Percentiles rank a stretch among this genome's conserved stretches.
These are phyloP conservation scores for Psilocybe mexicana DNA, from an alignment of 1,284 basidiomycete species.

Conservation along the genomic window DNA sequence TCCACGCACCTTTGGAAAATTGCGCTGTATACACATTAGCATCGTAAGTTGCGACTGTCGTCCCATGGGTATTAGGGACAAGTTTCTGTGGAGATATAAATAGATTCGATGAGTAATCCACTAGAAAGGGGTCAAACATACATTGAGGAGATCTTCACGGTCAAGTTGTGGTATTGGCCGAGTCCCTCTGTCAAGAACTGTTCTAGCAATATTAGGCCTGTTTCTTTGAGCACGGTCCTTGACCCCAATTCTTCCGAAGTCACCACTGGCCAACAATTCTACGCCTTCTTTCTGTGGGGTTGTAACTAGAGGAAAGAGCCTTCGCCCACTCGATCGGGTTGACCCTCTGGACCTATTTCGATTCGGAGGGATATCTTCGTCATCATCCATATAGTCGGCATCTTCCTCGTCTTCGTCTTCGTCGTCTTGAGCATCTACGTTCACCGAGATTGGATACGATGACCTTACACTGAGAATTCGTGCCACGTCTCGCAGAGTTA, in stretches of 20 bases:
- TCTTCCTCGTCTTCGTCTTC: slow-evolving; percentile 40
- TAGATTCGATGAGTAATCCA: slow-evolving; percentile 6
- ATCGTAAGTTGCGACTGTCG: slow-evolving; percentile 81
- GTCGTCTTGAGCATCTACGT: slow-evolving; percentile 38
- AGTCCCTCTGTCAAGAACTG: slow-evolving; percentile 44
- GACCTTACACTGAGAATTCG: slow-evolving; percentile 26
- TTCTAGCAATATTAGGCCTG: slow-evolving; percentile 47
- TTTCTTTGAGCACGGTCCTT: slow-evolving; percentile 43
- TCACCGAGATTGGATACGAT: slow-evolving; percentile 13
- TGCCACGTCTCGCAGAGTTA: slow-evolving; percentile 31
- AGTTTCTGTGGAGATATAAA: slow-evolving; percentile 49
- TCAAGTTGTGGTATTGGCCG: slow-evolving; percentile 37
- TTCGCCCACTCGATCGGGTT: slow-evolving; percentile 14
- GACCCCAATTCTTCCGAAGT: slow-evolving; percentile 75
- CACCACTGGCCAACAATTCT: slow-evolving; percentile 75
- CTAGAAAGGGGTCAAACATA: slow-evolving; percentile 14
- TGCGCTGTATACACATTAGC: slow-evolving; percentile 92
- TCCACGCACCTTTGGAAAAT: slow-evolving; percentile 71
- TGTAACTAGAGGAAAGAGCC: slow-evolving; percentile 51
- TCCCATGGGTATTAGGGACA: slow-evolving; percentile 86
- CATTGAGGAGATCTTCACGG: slow-evolving; percentile 23
- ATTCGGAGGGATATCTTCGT: slow-evolving; percentile 15
- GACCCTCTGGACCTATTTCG: slow-evolving; percentile 18
- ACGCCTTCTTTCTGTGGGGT: slow-evolving; percentile 75
- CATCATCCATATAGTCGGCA: slow-evolving; percentile 17